Evolutionary conservation across 352 stramenopile species (phyloP).

Genomic region (Globisporangium cystogenes): DNA sequence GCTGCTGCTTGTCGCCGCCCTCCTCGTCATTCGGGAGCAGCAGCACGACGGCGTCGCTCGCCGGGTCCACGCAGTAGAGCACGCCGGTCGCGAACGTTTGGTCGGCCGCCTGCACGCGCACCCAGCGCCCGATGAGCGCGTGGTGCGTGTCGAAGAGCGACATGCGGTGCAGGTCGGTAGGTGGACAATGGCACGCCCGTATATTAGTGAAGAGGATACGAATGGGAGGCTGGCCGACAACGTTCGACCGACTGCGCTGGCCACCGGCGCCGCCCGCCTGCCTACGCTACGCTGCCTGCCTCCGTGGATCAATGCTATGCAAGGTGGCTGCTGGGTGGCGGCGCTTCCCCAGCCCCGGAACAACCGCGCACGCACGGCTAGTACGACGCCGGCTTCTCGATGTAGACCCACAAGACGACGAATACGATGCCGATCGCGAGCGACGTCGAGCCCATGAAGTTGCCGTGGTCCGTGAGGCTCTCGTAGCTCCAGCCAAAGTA

Average conservation of each 20-base stretch:
- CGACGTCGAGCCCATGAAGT: slow-evolving; percentile 81
- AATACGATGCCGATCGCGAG: slow-evolving; percentile 79
- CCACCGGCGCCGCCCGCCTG: no score
- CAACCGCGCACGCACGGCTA: no score
- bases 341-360: no score
- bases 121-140: slow-evolving; percentile 24
- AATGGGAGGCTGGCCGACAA: not conserved
- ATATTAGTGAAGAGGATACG: not conserved
- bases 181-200: not conserved
- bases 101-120: slow-evolving; percentile 34
- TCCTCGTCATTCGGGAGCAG: slow-evolving; percentile 15
- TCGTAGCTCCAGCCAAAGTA: slow-evolving; percentile 88
- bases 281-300: not conserved
- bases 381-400: slow-evolving; percentile 52
- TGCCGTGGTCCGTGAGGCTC: slow-evolving; percentile 83
- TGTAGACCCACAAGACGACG: slow-evolving; percentile 80
- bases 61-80: slow-evolving; percentile 51
- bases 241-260: no score
- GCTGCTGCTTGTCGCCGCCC: slow-evolving; percentile 4
- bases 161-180: no score
- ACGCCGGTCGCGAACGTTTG: slow-evolving; percentile 29
- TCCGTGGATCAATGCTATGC: not conserved
- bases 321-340: not conserved
- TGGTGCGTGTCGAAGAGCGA: slow-evolving; percentile 31
- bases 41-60: slow-evolving; percentile 46